Evolutionary conservation across 2,329 filamentous ascomycete genomes (phyloP), one percentile per base, ranked within the genome.

Genomic region (Talaromyces pinophilus): DNA sequence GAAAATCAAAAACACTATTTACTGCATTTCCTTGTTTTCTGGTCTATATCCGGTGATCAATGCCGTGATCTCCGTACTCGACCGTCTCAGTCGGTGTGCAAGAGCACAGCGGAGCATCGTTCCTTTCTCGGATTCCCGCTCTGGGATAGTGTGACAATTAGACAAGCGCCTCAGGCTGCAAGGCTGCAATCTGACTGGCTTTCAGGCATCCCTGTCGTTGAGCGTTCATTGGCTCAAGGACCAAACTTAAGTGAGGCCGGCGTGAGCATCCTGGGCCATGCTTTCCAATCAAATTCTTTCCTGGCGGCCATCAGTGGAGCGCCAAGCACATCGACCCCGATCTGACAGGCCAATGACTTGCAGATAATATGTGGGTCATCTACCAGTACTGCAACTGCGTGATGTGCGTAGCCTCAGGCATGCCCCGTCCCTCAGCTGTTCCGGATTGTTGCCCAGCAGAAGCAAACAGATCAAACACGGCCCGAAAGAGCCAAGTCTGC

Each of bases 1-100:
- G 25, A 50, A 66, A 67, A 63, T 52, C 38, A 55, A 60, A 67
- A 57, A 57, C 28, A 59, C 42, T 30, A 46, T 13, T 28, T 17
- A 46, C 40, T 42, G 3, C 40, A 50, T 52, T 59, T 64, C 46
- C 35, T 59, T 10, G n/a, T 38, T 55, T 33, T 22, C n/a, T 19
- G 48, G 1, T 28, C 25, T 10, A 19, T n/a, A 5, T 38, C 35
- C 8, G 42, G 7, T 19, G 19, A n/a, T 48, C 44, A 19, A 22
- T 46, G 35, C n/a, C 42, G n/a, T 11, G 6, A n/a, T 22, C 42
- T 33, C 33, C 13, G 5, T 38, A 38, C 35, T 38, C 5, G 2
- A 52, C 13, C 46, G 22, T 50, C 46, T 25, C 22, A 13, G 19
- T 48, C 4, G 11, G 11, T 25, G 46, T 48, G 11, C 19, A 3